Conservation (phyloP, 1,139 yeast species). For the Meyerozyma guilliermondii region DNA sequence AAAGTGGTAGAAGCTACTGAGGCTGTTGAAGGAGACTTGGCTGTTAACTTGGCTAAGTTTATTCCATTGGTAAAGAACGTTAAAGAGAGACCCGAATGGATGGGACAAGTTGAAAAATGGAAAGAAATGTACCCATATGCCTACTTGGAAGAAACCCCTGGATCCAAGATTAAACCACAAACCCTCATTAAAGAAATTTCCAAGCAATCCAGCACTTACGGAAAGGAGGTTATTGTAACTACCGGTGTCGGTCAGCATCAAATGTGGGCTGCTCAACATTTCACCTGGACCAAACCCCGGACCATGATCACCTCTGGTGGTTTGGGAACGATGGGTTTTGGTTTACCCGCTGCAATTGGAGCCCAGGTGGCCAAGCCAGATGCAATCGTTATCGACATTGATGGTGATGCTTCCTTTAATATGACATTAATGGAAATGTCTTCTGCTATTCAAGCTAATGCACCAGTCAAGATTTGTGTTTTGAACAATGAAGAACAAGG, state of each 20-base stretch:
- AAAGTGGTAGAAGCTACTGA: constrained; percentile 97
- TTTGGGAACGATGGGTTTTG: constrained; percentile 97
- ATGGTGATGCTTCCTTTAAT: constrained; percentile 97
- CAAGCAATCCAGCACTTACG: constrained; percentile 59
- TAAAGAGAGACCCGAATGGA: constrained; percentile 72
- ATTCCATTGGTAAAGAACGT: constrained; percentile 66
- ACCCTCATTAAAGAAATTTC: constrained; percentile 79
- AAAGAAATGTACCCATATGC: constrained; percentile 80
- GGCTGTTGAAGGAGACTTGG: constrained; percentile 95
- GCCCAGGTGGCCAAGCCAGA: constrained; percentile 96
- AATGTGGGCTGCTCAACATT: constrained; percentile 99
- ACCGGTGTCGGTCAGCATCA: constrained; percentile 99
- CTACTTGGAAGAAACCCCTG: constrained; percentile 73
- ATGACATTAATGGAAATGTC: constrained; percentile 93
- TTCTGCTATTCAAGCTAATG: constrained; percentile 88
- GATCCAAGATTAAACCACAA: constrained; percentile 86
- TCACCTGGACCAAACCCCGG: constrained; percentile 88
- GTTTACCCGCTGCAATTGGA: constrained; percentile 96
- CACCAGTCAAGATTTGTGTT: constrained; percentile 85
- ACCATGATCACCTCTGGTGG: constrained; percentile 97
- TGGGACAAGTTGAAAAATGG: constrained; percentile 70
- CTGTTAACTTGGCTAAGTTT: constrained; percentile 66
- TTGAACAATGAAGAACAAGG: constrained; percentile 98
- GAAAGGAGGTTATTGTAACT: constrained; percentile 78
- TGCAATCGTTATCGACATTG: constrained; percentile 91